Base-by-base conservation (phyloP, 2,329 filamentous ascomycete species). In the Chalaropsis thielavioides region DNA sequence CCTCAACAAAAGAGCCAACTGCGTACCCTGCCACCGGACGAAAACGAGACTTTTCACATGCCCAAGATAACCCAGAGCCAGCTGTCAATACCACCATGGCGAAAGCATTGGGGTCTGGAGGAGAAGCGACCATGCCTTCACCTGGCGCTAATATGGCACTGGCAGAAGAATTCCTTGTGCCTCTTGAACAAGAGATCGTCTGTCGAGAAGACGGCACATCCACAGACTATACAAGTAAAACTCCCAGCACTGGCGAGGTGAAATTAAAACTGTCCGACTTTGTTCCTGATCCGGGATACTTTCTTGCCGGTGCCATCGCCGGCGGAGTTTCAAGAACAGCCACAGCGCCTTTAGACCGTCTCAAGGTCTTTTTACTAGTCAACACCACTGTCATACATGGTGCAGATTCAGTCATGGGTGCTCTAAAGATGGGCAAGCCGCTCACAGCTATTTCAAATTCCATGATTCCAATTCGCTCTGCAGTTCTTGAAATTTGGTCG, bases 351-450 rank as follows among this genome's bases (percentile, higher is more conserved):
- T 86, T 99, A 75, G 94, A 99, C 78, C 90, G 94, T 71, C 80
- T 99, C 67, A 97, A 97, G 78, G 94, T 99, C 69, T 97, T 95
- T 75, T 83, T 99, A 63, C 94, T 99, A 71, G 92, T 95, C 63
- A 92, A 95, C 75, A 95, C 90, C 66, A 81, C 80, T 66, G 64
- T 62, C 19, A 68, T 59, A 71, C 63, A 67, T 68, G 71, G 63
- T 49, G 72, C 82, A 69, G 77, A 79, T 70, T 80, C 83, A 66
- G 83, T 84, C 10, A 75, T 87, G 58, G 76, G 81, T 65, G 87
- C 88, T 15, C 83, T 84, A 2, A 91, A 88, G 72, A 81, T 84
- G 66, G 90, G 90, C 38, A 82, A 84, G 58, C 79, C 88, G 1
- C 68, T 88, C 11, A 76, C 79, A 67, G 89, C 87, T 35, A 76